Conservation (phyloP, 345 rosid species). For the Boechera stricta region DNA sequence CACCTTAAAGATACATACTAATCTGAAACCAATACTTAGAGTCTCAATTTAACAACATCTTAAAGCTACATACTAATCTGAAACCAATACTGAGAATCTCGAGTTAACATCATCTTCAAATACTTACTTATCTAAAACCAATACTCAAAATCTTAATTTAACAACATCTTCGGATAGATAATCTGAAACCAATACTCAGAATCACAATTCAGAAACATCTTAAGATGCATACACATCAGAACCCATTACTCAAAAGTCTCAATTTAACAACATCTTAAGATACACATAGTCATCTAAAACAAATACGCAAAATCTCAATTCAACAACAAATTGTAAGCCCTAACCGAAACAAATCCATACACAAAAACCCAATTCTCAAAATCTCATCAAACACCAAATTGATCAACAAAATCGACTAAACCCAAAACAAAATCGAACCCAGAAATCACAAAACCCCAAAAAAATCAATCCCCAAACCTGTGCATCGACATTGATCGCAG, state of each 20-base stretch:
- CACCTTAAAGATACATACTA: not conserved
- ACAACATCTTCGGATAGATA: no score
- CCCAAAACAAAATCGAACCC: not conserved
- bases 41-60: no score
- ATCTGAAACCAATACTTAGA: no score
- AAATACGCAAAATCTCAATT: not conserved
- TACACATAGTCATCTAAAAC: not conserved
- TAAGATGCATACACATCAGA: no score
- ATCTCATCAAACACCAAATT: constrained; percentile 13
- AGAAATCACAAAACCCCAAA: not conserved
- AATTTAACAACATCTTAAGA: not conserved
- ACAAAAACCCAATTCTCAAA: constrained; percentile 2
- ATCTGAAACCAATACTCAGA: no score
- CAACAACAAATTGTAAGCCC: not conserved
- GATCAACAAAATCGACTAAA: not conserved
- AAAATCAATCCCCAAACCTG: constrained; percentile 46
- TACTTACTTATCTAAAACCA: no score
- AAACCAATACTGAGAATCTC: no score
- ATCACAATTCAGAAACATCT: no score
- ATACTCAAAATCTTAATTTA: no score
- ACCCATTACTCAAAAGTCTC: no score
- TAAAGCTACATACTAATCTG: no score
- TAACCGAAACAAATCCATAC: not conserved
- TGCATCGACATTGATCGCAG: constrained; percentile 80
- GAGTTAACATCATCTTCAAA: no score